Evolutionary conservation across 306 rosid species (phyloP), one percentile per base, ranked within the genome.

Genomic region (Gleditsia sinensis): DNA sequence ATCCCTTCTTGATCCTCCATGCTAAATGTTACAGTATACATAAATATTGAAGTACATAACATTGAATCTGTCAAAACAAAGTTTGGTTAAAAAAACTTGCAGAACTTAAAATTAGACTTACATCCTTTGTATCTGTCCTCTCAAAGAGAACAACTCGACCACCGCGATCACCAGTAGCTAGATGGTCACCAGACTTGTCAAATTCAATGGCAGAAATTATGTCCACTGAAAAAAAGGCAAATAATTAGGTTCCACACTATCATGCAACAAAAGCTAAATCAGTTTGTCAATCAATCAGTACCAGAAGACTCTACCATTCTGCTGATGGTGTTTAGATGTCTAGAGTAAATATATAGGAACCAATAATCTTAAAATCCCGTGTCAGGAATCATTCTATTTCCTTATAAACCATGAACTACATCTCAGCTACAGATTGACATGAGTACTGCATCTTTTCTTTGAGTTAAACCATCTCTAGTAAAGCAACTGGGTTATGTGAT

Each of bases 91-190:
- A 69, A 40, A 67, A 48, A 25, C 32, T 34, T 61, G 63, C 62
- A 50, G 27, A 33, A 53, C 27, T 78, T 67, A 75, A 85, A 80
- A 49, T 28, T 57, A 21, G 72, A 75, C 93, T 68, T 81, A 92
- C 99, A 82, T 95, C 96, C 85, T 92, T 92, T 69, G 88, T 66
- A 87, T 95, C 98, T 25, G 96, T 92, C 85, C 99, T 92, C 89
- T 95, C 99, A 87, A 95, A 95, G 46, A 95, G 98, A 83, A 95
- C 99, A 65, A 95, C 99, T 65, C 99, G 92, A 75, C 99, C 99
- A 76, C 99, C 99, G 65, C 97, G 95, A 83, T 95, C 99, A 43
- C 99, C 99, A 46, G 99, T 95, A 77, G 99, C 99, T 74, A 95
- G 99, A 85, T 92, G 94, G 83, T 95, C 91, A n/a, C 99, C 99